Percentiles rank a stretch among this genome's conserved stretches.
Evolutionary conservation across 2,329 filamentous ascomycete species (phyloP).

Genomic region (Cadophora sp.): DNA sequence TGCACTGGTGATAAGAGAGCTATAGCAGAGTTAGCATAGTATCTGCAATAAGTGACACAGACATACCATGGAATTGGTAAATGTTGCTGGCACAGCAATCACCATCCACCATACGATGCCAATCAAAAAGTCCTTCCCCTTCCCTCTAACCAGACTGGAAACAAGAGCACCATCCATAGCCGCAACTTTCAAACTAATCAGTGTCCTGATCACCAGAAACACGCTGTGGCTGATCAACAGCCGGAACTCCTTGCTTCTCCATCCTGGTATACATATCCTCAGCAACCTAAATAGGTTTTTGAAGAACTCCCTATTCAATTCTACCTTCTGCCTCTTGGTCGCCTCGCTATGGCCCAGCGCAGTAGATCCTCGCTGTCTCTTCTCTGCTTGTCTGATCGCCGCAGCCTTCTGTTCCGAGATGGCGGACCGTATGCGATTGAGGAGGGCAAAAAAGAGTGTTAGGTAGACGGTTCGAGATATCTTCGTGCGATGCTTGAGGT

Average conservation of each 20-base stretch:
- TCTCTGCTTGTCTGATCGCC: conserved; percentile 69
- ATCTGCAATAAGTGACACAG: background rate
- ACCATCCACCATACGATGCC: conserved; percentile 98
- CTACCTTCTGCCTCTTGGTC: conserved; percentile 76
- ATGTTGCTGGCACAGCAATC: conserved; percentile 93
- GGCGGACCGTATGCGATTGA: conserved; percentile 88
- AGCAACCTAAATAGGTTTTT: conserved; percentile 72
- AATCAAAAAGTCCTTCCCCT: conserved; percentile 86
- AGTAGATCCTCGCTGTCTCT: conserved; percentile 59
- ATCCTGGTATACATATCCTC: conserved; percentile 88
- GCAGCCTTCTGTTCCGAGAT: conserved; percentile 93
- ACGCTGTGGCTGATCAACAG: conserved; percentile 90
- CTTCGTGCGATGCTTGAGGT: conserved; percentile 79
- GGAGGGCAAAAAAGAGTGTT: conserved; percentile 78
- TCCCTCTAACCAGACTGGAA: conserved; percentile 89
- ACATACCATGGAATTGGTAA: conserved; percentile 96
- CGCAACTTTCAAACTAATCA: conserved; percentile 95
- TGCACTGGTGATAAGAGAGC: conserved; percentile 96
- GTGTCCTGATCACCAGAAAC: conserved; percentile 86
- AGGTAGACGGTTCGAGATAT: conserved; percentile 87
- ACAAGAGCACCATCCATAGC: conserved; percentile 95
- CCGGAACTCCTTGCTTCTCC: conserved; percentile 85
- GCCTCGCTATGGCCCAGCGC: conserved; percentile 47
- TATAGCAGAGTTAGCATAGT: conserved; percentile 47
- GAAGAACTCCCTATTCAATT: conserved; percentile 88